Conservation (phyloP, 148 eudicot species). For the Rhododendron molle region DNA sequence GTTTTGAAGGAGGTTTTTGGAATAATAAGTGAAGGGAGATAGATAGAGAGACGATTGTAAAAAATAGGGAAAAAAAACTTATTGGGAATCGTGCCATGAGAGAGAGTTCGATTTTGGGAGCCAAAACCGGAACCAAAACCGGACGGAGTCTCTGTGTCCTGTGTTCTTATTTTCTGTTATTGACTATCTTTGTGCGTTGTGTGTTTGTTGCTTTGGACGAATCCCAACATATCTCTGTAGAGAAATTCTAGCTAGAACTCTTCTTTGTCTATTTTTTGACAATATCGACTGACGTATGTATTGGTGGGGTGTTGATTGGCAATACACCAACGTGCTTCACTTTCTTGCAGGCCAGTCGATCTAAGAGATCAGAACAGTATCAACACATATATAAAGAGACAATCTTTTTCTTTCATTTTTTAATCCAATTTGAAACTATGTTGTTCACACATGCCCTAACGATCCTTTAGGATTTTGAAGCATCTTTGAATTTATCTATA, state of each 20-base stretch:
- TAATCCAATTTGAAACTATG: not conserved
- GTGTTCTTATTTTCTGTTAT: too few species aligned
- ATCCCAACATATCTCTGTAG: not conserved
- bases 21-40: not conserved
- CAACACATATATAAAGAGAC: not conserved
- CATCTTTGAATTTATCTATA: not conserved
- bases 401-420: not conserved
- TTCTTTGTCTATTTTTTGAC: too few species aligned
- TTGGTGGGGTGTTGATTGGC: not conserved
- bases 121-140: too few species aligned
- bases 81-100: rapidly evolving
- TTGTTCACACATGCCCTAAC: not conserved
- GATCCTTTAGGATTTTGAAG: not conserved
- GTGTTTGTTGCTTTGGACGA: not conserved
- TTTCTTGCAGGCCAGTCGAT: not conserved
- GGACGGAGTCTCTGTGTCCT: not conserved
- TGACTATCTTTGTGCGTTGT: too few species aligned
- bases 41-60: not conserved
- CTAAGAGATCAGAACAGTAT: not conserved
- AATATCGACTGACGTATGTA: not conserved
- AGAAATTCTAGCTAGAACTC: not conserved
- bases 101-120: too few species aligned
- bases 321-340: not conserved
- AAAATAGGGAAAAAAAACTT: not conserved
- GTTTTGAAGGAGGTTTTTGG: not conserved